Evolutionary conservation across 2,329 filamentous ascomycete species (phyloP), one percentile per base, ranked within the genome.

Genomic region (Cordyceps sp.): DNA sequence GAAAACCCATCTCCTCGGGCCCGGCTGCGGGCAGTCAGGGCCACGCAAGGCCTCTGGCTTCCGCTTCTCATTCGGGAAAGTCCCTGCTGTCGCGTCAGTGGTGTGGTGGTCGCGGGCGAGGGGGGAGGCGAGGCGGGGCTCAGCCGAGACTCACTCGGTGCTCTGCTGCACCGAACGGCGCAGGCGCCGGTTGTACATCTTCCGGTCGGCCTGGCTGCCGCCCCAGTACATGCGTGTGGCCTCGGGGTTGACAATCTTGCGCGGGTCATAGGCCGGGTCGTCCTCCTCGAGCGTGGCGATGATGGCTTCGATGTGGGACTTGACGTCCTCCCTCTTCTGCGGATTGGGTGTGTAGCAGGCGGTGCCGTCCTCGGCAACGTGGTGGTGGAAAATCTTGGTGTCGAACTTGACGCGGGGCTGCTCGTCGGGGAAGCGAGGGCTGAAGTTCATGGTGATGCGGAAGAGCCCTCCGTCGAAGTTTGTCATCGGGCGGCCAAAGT

Each of bases 391-490:
- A 14, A 96, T 68, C 4, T 71, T 67, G 0, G 83, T 88, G 45
- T 85, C 71, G 40, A 94, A 76, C 38, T 67, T 75, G 34, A 86
- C 78, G 22, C 88, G 75, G 17, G 88, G 90, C 45, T 93, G 83
- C 43, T 92, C 82, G 26, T 82, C 73, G 0, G 90, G 90, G 46
- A 94, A 96, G 6, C 73, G 70, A 6, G 83, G 77, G 44, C 84
- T 93, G 45, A 96, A 77, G 45, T 64, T 65, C 34, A 96, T 64
- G 44, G 67, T 78, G 51, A 94, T 78, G 37, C 72, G 73, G 59
- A 96, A 88, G 37, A 96, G 69, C 2, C 88, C 85, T 13, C 86
- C 88, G 44, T 96, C 88, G 2, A 96, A 69, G 42, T 93, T 85
- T 6, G 85, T 93, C 78, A 90, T 92, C 1, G 85, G 83, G 33